A percentile compares a stretch with the other conserved stretches of the same genome.
These are phyloP conservation scores for Lepidium sativum DNA, from an alignment of 345 rosid species.

Conservation along the genomic window DNA sequence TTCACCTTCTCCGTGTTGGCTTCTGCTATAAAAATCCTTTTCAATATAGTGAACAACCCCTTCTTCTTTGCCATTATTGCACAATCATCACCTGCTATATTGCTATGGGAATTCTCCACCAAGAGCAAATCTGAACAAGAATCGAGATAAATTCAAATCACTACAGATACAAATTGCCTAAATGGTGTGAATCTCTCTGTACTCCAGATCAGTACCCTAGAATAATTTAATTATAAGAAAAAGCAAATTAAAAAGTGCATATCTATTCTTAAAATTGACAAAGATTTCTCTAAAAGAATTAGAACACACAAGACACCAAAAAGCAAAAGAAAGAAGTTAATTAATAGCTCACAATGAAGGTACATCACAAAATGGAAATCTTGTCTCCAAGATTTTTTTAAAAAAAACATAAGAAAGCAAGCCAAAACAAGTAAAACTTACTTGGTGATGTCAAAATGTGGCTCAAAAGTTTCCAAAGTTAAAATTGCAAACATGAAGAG, in stretches of 20 bases:
- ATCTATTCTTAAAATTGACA: neutral
- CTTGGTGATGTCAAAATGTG: neutral
- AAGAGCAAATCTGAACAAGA: constrained; percentile 1
- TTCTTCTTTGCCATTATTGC: constrained; percentile 62
- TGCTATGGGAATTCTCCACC: neutral
- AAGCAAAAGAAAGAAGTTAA: neutral
- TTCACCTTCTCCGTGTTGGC: constrained; percentile 57
- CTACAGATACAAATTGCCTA: neutral
- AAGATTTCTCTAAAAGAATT: neutral
- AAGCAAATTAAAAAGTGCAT: neutral
- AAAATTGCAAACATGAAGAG: neutral
- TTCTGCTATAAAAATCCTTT: constrained; percentile 59
- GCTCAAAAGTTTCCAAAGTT: neutral
- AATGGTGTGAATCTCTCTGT: neutral
- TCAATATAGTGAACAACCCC: constrained; percentile 62
- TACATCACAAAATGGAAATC: neutral
- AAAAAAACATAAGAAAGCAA: constrained; percentile 5
- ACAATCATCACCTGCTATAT: constrained; percentile 22
- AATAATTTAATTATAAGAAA: neutral
- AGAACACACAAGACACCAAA: constrained; percentile 10
- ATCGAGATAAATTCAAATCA: neutral
- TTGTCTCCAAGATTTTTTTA: constrained; percentile 8
- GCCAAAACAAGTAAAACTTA: neutral
- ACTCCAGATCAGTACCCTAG: constrained; percentile 5
- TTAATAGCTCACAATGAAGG: neutral